A percentile compares a stretch with the other conserved stretches of the same genome.
phyloP scores from a whole-genome alignment of 495 filamentous ascomycete species.

The Tuber magnatum region DNA sequence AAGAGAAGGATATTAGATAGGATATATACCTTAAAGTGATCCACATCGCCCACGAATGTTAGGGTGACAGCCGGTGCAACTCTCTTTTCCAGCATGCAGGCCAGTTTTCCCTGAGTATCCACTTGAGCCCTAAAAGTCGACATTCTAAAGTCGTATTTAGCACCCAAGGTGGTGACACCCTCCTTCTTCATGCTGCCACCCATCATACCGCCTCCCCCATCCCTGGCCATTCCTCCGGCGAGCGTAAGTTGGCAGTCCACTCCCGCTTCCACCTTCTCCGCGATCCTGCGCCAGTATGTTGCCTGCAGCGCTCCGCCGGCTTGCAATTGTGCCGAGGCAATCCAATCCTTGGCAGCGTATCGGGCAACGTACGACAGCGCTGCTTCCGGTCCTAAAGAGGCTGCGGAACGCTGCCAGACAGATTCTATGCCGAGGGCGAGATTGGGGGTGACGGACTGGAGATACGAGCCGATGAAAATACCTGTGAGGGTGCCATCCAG shows the following conservation, averaged over 20 bases:
- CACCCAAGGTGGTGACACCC: slow-evolving; percentile 81
- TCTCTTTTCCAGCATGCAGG: slow-evolving; percentile 88
- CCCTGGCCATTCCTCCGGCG: slow-evolving; percentile 53
- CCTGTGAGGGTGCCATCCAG: slow-evolving; percentile 89
- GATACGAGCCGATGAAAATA: slow-evolving; percentile 88
- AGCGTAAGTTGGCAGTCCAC: slow-evolving; percentile 88
- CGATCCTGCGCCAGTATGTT: slow-evolving; percentile 90
- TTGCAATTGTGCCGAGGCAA: slow-evolving; percentile 78
- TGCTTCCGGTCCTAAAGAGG: slow-evolving; percentile 73
- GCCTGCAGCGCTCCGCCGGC: slow-evolving; percentile 75
- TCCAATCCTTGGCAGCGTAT: slow-evolving; percentile 86
- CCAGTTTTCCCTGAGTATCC: slow-evolving; percentile 87
- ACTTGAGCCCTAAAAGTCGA: slow-evolving; percentile 92
- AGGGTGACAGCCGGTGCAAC: slow-evolving; percentile 82
- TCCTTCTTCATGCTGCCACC: slow-evolving; percentile 69
- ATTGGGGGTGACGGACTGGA: slow-evolving; percentile 83
- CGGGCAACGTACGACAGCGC: slow-evolving; percentile 77
- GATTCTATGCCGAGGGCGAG: slow-evolving; percentile 85
- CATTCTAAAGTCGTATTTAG: slow-evolving; percentile 96
- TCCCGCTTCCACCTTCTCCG: slow-evolving; percentile 93
- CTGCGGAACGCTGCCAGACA: slow-evolving; percentile 78
- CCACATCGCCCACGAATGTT: slow-evolving; percentile 94
- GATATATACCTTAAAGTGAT: slow-evolving; percentile 80
- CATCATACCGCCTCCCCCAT: slow-evolving; percentile 54
- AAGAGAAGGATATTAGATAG: slow-evolving; percentile 24